Evolutionary conservation across 129 eudicot genomes (phyloP).

Genomic region (Ambrosia trifida): DNA sequence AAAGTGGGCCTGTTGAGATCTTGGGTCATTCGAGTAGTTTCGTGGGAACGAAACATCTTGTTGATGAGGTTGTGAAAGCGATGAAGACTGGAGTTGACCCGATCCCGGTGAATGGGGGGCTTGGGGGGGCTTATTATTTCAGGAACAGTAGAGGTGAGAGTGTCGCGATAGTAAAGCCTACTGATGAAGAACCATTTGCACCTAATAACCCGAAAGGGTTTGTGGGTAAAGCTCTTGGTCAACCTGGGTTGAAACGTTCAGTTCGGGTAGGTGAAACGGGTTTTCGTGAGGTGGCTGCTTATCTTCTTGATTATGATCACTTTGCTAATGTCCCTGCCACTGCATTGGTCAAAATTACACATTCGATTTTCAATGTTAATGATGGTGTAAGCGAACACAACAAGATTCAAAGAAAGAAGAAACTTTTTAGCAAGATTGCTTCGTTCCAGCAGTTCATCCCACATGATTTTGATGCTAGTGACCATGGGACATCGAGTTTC

Average conservation of each 20-base stretch:
- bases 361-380: constrained; percentile 78
- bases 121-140: constrained; percentile 86
- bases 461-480: constrained; percentile 99
- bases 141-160: constrained; percentile 66
- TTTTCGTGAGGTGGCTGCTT: constrained; percentile 84
- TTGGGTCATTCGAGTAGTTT: constrained; percentile 60
- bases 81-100: constrained; percentile 84
- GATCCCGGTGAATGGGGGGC: constrained; percentile 68
- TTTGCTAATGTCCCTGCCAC: constrained; percentile 94
- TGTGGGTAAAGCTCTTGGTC: constrained; percentile 85
- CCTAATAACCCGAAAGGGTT: constrained; percentile 94
- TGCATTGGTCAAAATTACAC: constrained; percentile 88
- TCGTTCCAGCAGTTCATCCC: constrained; percentile 79
- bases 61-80: constrained; percentile 70
- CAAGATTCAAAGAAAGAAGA: constrained; percentile 47
- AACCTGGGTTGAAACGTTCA: constrained; percentile 81
- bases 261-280: constrained; percentile 95
- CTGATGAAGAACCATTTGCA: constrained; percentile 93
- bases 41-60: constrained; percentile 54
- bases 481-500: constrained; percentile 88
- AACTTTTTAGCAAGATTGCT: constrained; percentile 83
- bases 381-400: constrained; percentile 58
- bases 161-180: constrained; percentile 88
- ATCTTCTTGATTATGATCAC: constrained; percentile 69
- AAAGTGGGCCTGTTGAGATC: constrained; percentile 77